Evolutionary conservation across 2,329 filamentous ascomycete species (phyloP), one percentile per base, ranked within the genome.

Genomic region (Mariannaea elegans): DNA sequence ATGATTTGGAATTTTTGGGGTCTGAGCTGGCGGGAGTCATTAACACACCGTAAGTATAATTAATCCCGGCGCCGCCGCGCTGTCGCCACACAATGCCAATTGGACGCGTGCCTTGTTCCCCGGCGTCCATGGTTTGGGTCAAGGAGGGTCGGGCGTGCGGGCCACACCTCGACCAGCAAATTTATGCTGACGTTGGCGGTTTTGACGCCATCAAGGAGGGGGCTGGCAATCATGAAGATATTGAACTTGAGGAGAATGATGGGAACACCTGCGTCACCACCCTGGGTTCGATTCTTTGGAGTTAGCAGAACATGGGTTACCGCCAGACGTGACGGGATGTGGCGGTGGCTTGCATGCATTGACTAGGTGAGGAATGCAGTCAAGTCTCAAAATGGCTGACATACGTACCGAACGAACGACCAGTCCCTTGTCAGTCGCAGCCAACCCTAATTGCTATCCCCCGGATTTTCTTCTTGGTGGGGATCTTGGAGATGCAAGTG

Each of bases 401-500:
- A 53, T 53, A 27, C 36, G 48, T 53, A 59, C 49, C 49, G 56
- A 57, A 59, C 39, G 41, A 54, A 54, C 51, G 47, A 24, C 56
- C 44, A 44, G 27, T 44, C 41, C 41, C 41, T 44, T 14, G 21
- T 38, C 50, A 36, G 49, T 39, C 44, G 12, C 45, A 53, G 21
- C 50, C 45, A 59, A 59, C 56, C 56, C 50, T 46, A 59, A 54
- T 45, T 54, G 51, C 50, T 44, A 44, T 59, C 56, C 56, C 41
- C 56, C 56, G 56, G 56, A 59, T 59, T 59, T 59, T 59, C 56
- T 50, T 48, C 29, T 44, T 39, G 53, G 56, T 50, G 56, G 56
- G 50, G 56, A 41, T 50, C 44, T 51, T 36, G 46, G 21, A 52
- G 56, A 54, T 59, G 56, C 49, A 23, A 18, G 23, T 24, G 36